A percentile compares a stretch with the other conserved stretches of the same genome.
Evolutionary conservation across 805 yeast genomes (phyloP).

Genomic region (Osmozyma mogii): DNA sequence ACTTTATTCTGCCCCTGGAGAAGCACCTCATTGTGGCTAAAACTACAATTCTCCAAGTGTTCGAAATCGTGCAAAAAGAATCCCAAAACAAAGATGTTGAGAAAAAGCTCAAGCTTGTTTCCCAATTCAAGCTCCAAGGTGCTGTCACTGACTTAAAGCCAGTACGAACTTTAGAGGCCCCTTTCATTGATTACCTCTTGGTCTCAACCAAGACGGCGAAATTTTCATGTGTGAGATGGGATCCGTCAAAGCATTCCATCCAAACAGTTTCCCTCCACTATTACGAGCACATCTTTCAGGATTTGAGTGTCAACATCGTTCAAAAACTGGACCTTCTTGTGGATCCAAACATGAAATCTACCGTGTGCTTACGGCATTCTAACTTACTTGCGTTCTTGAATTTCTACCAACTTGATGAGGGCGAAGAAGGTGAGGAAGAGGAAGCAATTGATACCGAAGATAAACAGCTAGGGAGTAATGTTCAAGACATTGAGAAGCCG

Average conservation of each 20-base stretch:
- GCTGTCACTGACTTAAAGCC: conserved; percentile 49
- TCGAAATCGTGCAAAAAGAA: conserved; percentile 28
- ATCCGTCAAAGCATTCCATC: conserved; percentile 42
- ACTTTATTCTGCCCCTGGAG: conserved; percentile 36
- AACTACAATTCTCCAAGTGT: conserved; percentile 62
- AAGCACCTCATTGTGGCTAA: conserved; percentile 62
- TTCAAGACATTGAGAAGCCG: conserved; percentile 2
- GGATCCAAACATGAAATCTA: conserved; percentile 51
- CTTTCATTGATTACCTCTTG: conserved; percentile 50
- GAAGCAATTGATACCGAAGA: conserved; percentile 10
- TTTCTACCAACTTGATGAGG: conserved; percentile 37
- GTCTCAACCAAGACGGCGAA: conserved; percentile 71
- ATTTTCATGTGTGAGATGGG: conserved; percentile 69
- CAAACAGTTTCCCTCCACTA: conserved; percentile 75
- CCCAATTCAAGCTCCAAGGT: conserved; percentile 72
- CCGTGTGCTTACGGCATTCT: conserved; percentile 52
- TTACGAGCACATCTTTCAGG: conserved; percentile 64
- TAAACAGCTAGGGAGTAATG: background rate
- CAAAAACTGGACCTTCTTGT: conserved; percentile 40
- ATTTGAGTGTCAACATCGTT: conserved; percentile 37
- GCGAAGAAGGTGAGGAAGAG: conserved; percentile 32
- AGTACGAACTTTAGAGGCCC: conserved; percentile 39
- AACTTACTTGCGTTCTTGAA: conserved; percentile 72
- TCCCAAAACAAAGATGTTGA: conserved; percentile 11
- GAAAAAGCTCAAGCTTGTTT: conserved; percentile 28